Evolutionary conservation across 345 rosid genomes (phyloP).

Genomic region (Murraya koenigii): DNA sequence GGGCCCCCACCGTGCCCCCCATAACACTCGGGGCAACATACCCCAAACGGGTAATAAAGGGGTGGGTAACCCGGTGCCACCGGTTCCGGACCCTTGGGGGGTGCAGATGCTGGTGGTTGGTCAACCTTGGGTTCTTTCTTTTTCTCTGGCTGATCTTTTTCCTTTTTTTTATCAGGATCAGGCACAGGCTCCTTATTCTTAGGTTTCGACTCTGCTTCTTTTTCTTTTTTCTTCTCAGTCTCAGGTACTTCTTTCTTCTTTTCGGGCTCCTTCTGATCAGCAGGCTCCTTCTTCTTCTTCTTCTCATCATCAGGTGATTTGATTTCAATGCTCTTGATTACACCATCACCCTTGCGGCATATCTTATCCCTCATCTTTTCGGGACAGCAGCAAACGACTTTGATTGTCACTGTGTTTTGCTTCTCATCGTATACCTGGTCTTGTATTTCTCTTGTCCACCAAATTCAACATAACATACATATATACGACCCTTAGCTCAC

Average conservation of each 20-base stretch:
- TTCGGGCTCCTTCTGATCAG: not conserved
- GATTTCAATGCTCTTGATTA: slow-evolving; percentile 55
- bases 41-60: slow-evolving; percentile 12
- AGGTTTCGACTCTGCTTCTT: slow-evolving; percentile 17
- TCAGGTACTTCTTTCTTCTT: not conserved
- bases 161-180: slow-evolving; percentile 9
- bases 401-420: slow-evolving; percentile 58
- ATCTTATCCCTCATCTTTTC: slow-evolving; percentile 62
- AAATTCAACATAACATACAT: slow-evolving; percentile 10
- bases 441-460: slow-evolving; percentile 61
- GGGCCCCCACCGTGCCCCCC: slow-evolving; percentile 22
- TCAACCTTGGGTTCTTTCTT: not conserved
- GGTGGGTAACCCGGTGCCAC: slow-evolving; percentile 16
- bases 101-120: not conserved
- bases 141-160: not conserved
- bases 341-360: slow-evolving; percentile 50
- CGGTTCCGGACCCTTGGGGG: not conserved
- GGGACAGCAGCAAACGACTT: slow-evolving; percentile 72
- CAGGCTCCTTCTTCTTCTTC: slow-evolving; percentile 24
- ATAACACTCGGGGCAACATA: slow-evolving; percentile 28
- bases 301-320: not conserved
- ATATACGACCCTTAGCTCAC: slow-evolving; percentile 30
- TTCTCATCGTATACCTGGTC: slow-evolving; percentile 69
- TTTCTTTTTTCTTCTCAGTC: slow-evolving; percentile 12
- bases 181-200: not conserved